Evolutionary conservation across 2,329 filamentous ascomycete species (phyloP).

Genomic region (Boeremia lycopersici): DNA sequence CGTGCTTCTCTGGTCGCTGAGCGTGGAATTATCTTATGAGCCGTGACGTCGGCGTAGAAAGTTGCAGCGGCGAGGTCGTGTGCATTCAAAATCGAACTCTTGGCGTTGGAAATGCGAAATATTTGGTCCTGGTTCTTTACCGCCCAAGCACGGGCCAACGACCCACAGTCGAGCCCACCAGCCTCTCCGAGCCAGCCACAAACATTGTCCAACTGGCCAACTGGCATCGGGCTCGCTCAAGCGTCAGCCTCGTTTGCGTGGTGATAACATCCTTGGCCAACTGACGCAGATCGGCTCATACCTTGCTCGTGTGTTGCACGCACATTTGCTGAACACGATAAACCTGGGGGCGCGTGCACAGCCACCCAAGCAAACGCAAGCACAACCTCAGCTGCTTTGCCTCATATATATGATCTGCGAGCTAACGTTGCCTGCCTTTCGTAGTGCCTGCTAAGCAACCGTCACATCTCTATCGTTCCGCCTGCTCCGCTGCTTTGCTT

Average conservation of each 20-base stretch:
- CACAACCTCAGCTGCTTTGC: slow-evolving; percentile 30
- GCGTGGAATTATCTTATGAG: neutral
- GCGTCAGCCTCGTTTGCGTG: slow-evolving; percentile 23
- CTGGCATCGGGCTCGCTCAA: slow-evolving; percentile 10
- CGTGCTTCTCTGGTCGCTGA: neutral
- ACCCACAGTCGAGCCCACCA: slow-evolving; percentile 9
- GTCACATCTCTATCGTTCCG: slow-evolving; percentile 14
- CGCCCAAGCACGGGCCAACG: slow-evolving; percentile 19
- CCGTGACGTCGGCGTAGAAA: slow-evolving; percentile 15
- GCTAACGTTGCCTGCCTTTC: slow-evolving; percentile 19
- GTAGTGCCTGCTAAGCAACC: slow-evolving; percentile 19
- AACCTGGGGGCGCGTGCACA: slow-evolving; percentile 34
- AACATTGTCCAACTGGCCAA: slow-evolving; percentile 17
- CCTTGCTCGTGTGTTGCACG: slow-evolving; percentile 19
- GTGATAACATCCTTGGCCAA: slow-evolving; percentile 21
- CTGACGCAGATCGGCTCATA: slow-evolving; percentile 21
- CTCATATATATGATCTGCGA: slow-evolving; percentile 28
- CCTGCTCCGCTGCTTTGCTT: slow-evolving; percentile 15
- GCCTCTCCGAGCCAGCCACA: slow-evolving; percentile 2
- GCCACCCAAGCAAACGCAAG: slow-evolving; percentile 32
- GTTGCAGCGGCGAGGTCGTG: slow-evolving; percentile 33
- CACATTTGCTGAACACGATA: slow-evolving; percentile 21
- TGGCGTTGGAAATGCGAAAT: slow-evolving; percentile 15
- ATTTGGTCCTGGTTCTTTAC: slow-evolving; percentile 2
- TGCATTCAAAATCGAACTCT: slow-evolving; percentile 28